Base-by-base conservation (phyloP, 2,329 filamentous ascomycete species). In the Botrytis cinerea region DNA sequence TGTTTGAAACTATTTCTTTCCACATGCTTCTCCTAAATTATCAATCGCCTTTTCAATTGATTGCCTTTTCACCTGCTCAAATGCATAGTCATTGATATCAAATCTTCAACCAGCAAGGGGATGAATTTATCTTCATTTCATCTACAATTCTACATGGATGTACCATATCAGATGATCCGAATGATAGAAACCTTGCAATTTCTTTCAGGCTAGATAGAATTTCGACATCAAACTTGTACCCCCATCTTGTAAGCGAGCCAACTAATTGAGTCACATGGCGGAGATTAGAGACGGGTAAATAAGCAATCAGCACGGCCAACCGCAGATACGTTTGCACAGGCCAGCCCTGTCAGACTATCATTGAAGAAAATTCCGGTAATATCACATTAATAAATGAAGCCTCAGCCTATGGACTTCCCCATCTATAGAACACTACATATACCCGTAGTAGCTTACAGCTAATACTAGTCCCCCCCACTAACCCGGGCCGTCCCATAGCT, bases 401-500 rank as follows among this genome's bases (percentile, higher is more conserved):
- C 1, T 43, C 35, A 16, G 35, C 48, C 46, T 68, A 68, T 68
- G 46, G 35, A 54, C 46, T 54, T 68, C 46, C 35, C 32, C 46
- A 38, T 40, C 25, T 40, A 54, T 10, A 40, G 6, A 12, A 38
- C 25, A 40, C 64, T 28, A 35, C 64, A 54, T 40, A 43, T 54
- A 28, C 22, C 35, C 20, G 40, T 32, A n/a, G 18, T 7, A 40
- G n/a, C 18, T n/a, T 16, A 28, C 25, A 51, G 25, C 64, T 67
- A 54, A 35, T 4, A 67, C 32, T 67, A 28, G 35, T 25, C 18
- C 1, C 7, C 32, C 22, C 46, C 46, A 28, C 48, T 48, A 1
- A 48, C 25, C 46, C 64, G 64, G 46, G 22, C 64, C 64, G 35
- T 54, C 40, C 35, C 46, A 54, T 67, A 35, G 64, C 14, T 40